Conservation (phyloP, 306 rosid genomes). For the Lotus japonicus region DNA sequence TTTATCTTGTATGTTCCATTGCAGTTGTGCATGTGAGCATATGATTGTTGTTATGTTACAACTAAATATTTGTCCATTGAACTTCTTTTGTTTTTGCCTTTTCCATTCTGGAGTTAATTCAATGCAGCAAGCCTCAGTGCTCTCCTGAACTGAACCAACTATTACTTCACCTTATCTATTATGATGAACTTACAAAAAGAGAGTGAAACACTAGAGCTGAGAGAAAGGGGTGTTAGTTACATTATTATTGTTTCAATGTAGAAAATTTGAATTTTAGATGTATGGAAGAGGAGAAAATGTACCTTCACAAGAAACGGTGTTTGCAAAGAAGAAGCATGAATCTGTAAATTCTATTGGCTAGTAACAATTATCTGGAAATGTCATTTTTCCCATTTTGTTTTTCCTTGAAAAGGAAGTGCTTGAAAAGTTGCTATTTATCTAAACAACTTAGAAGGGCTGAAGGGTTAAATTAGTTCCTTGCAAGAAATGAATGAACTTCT, state of each 20-base stretch:
- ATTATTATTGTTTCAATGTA: background rate
- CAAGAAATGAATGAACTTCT: background rate
- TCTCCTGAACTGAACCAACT: background rate
- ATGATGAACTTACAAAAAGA: background rate
- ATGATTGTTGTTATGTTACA: background rate
- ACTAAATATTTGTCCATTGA: background rate
- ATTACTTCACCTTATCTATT: conserved; percentile 4
- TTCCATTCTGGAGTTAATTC: conserved; percentile 9
- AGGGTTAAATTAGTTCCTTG: background rate
- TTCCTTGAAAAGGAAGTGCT: background rate
- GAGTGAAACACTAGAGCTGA: background rate
- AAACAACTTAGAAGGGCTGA: background rate
- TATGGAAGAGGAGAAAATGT: background rate
- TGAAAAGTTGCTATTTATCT: background rate
- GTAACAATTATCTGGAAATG: background rate
- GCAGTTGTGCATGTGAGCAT: background rate
- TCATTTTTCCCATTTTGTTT: background rate
- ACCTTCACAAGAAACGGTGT: background rate
- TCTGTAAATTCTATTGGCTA: background rate
- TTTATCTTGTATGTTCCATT: background rate
- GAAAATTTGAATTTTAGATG: background rate
- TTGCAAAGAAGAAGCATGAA: background rate
- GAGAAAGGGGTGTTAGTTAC: background rate
- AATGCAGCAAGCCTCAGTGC: background rate
- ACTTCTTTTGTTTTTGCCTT: background rate